Base-by-base conservation (phyloP, 148 eudicot genomes). In the Fallopia convolvulus region DNA sequence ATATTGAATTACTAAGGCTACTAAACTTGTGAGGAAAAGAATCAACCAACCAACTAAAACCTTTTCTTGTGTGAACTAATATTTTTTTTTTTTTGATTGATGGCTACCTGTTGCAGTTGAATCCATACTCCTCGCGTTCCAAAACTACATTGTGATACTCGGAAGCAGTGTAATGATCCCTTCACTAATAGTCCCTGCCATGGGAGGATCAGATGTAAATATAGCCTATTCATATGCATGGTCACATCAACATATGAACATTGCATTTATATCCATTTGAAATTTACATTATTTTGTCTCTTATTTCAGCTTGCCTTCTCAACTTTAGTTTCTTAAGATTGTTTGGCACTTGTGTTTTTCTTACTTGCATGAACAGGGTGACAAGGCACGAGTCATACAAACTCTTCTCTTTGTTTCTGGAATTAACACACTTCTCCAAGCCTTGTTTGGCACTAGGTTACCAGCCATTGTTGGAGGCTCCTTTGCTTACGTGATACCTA, bases 161-260 rank as follows among this genome's bases (percentile, higher is more conserved):
- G 98, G 99, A 75, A 88, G 97, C 76, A 96, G 95, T 82, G 99
- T 93, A 36, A 93, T 96, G 99, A 89, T 96, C 81, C 98, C 99
- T 41, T 77, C 98, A 11, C 14, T 88, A 58, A 87, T 96, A 21
- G 98, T 96, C 74, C 98, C 92, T 11, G 85, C 87, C 72, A 96
- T 96, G 99, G 99, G 99, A 66, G 99, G 99, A 80, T 78, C 79
- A 41, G 89, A 96, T 86, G 99, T 95, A 91, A 48, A 4, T 47
- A 48, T 2, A 42, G 8, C 10, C 46, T 42, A 42, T 42, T 6
- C 46, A 42, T 42, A 42, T 42, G 46, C 46, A 42, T 42, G 39
- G 3, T 42, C 46, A 42, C 46, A 6, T 42, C 46, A n/a, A n/a
- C n/a, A 42, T 42, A 42, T 42, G 46, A 42, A 42, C 8, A 6